Evolutionary conservation across 2,329 filamentous ascomycete species (phyloP).

Genomic region (Ascochyta pisi): DNA sequence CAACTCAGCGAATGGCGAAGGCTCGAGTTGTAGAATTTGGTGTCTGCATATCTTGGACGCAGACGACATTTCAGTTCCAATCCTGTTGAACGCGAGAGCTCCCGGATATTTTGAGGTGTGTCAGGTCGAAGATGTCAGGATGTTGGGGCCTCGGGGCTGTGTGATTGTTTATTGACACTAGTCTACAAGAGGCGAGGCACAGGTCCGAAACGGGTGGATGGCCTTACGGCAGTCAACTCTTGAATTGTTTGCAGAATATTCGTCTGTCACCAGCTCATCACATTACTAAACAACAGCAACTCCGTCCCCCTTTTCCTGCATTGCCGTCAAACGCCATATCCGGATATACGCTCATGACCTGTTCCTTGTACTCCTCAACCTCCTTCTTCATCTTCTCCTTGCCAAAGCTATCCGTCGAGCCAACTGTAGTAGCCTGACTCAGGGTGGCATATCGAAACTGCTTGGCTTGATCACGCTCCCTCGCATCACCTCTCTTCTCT

Average conservation of each 20-base stretch:
- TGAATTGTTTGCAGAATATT: no score
- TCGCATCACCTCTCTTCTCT: constrained; percentile 6
- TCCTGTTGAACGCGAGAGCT: no score
- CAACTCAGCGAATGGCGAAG: constrained; percentile 46
- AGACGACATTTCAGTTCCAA: no score
- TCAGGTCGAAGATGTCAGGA: no score
- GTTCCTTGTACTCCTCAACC: constrained; percentile 28
- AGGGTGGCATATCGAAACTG: not conserved
- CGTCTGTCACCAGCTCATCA: constrained; percentile 5
- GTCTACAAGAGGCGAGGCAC: no score
- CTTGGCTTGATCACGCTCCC: constrained; percentile 10
- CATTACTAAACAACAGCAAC: constrained; percentile 27
- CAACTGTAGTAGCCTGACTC: constrained; percentile 1
- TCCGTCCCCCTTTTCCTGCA: constrained; percentile 9
- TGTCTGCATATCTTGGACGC: constrained; percentile 1
- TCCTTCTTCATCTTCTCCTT: constrained; percentile 19
- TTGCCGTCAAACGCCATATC: constrained; percentile 31
- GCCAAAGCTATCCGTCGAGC: not conserved
- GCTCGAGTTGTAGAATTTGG: constrained; percentile 22
- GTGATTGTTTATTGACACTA: no score
- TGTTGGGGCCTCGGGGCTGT: no score
- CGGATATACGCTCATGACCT: constrained; percentile 30
- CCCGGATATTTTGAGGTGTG: no score
- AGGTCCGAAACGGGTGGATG: no score
- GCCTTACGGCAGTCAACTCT: no score